Evolutionary conservation across 441 rosid genomes (phyloP), one percentile per base, ranked within the genome.

Genomic region (Cnidoscolus chayamansa): DNA sequence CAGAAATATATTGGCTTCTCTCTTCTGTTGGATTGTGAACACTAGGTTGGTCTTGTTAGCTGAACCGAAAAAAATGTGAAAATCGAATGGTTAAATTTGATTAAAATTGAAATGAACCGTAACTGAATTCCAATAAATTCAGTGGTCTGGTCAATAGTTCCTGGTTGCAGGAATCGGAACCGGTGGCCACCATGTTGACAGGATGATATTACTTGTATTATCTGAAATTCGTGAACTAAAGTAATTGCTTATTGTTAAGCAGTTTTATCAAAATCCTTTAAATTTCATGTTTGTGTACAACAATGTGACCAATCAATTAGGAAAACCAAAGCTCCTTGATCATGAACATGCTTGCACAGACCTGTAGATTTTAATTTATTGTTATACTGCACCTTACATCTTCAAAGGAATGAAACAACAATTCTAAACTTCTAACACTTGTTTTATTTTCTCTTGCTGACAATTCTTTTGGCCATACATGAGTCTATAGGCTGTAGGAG

Each of bases 311-410:
- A 49, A 40, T 40, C 40, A 51, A 49, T 4, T 59, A 8, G 30
- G 55, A 53, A 43, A 76, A 48, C 48, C 57, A 13, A 66, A 16
- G 59, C 65, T 64, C 5, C 64, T 55, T n/a, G 47, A 45, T 43
- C n/a, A 19, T 12, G 53, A 56, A 69, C 72, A 72, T 40, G 57
- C 31, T 50, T 37, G 11, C 56, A 40, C 69, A 63, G 17, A 30
- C 37, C n/a, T 64, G 25, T 70, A 65, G 66, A 16, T 19, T 12
- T 55, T 13, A 59, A 62, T n/a, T 68, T 75, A 75, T 17, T 75
- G 17, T 30, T 50, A 47, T 50, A 19, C 70, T 59, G 58, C 7
- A 16, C 10, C 4, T 51, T 63, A 48, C 53, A 45, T 59, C 55
- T 68, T 30, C 57, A 67, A 40, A 4, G 47, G 50, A 30, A 68